Base-by-base conservation (phyloP, 2,329 filamentous ascomycete species). In the Chrysoporthe deuterocubensis region DNA sequence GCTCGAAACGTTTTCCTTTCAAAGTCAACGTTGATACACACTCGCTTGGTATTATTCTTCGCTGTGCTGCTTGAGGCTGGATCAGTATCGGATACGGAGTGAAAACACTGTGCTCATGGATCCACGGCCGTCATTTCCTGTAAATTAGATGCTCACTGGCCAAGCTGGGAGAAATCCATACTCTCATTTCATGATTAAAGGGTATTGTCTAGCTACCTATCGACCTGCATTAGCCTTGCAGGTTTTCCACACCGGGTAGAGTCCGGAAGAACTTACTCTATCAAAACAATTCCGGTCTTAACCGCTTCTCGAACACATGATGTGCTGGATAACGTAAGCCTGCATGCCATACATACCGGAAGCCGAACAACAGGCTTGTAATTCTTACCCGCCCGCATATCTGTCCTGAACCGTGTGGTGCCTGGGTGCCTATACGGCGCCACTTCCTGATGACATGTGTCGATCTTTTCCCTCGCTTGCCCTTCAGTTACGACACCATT, bases 171-270 rank as follows among this genome's bases (percentile, higher is more conserved):
- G 42, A 58, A 64, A 37, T 66, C 42, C 43, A 67, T 67, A 59
- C 65, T 67, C 57, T 69, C 65, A 67, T 69, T 69, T 18, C 42
- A 69, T 69, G 26, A 59, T 62, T 37, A 32, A 43, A 32, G 65
- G 61, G 59, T 64, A 64, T 67, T 61, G n/a, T 44, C 48, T 50
- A 62, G 34, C 9, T 46, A 56, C 48, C 44, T 66, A 44, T 42
- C 42, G 57, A 57, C 43, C 13, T 67, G 61, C 57, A 65, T 69
- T 67, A 69, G 67, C 65, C 65, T 59, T 44, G 46, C 34, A 59
- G 42, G n/a, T 54, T 43, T 58, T 32, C 48, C 21, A 43, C 14
- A 44, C 16, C 26, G 34, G 34, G 11, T 21, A 34, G 50, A 44
- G 56, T n/a, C 42, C 32, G 26, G 56, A 42, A 42, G 48, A 37